These are phyloP conservation scores for Aspergillus vadensis DNA, from an alignment of 2,329 filamentous ascomycete genomes.

Conservation along the genomic window DNA sequence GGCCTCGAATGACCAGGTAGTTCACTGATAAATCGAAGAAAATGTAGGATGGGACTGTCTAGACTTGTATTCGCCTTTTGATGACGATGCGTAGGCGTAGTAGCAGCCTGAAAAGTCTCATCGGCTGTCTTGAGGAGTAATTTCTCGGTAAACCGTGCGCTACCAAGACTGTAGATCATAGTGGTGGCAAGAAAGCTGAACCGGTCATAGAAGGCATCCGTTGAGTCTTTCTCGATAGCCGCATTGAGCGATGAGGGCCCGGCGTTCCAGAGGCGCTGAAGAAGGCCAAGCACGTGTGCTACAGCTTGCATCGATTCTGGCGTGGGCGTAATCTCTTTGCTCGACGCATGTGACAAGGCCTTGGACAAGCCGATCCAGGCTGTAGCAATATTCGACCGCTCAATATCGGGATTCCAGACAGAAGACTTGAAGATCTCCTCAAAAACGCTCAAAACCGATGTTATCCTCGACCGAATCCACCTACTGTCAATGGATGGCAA, in stretches of 20 bases:
- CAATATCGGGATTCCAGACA: slow-evolving; percentile 51
- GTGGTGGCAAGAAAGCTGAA: slow-evolving; percentile 55
- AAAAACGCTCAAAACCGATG: slow-evolving; percentile 64
- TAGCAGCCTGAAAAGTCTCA: slow-evolving; percentile 53
- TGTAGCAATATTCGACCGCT: slow-evolving; percentile 53
- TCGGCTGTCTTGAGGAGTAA: slow-evolving; percentile 57
- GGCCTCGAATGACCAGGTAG: slow-evolving; percentile 21
- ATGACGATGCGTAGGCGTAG: slow-evolving; percentile 39
- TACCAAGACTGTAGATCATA: slow-evolving; percentile 54
- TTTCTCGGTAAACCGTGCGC: slow-evolving; percentile 54
- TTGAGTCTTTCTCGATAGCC: slow-evolving; percentile 20
- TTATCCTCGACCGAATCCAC: slow-evolving; percentile 77
- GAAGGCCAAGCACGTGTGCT: slow-evolving; percentile 67
- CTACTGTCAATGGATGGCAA: slow-evolving; percentile 80
- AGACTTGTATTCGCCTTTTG: slow-evolving; percentile 29
- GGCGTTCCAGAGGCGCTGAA: slow-evolving; percentile 69
- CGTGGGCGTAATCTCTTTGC: slow-evolving; percentile 88
- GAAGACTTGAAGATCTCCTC: slow-evolving; percentile 55
- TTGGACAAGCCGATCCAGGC: slow-evolving; percentile 64
- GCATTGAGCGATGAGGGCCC: slow-evolving; percentile 49
- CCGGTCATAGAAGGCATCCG: slow-evolving; percentile 49
- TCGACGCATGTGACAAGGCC: slow-evolving; percentile 61
- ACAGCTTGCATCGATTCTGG: slow-evolving; percentile 80
- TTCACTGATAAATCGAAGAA: slow-evolving; percentile 39
- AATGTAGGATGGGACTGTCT: slow-evolving; percentile 42